Percentiles rank a stretch among this genome's conserved stretches.
These are phyloP conservation scores for Aureobasidium sp. DNA, from an alignment of 2,329 filamentous ascomycete genomes.

Conservation along the genomic window DNA sequence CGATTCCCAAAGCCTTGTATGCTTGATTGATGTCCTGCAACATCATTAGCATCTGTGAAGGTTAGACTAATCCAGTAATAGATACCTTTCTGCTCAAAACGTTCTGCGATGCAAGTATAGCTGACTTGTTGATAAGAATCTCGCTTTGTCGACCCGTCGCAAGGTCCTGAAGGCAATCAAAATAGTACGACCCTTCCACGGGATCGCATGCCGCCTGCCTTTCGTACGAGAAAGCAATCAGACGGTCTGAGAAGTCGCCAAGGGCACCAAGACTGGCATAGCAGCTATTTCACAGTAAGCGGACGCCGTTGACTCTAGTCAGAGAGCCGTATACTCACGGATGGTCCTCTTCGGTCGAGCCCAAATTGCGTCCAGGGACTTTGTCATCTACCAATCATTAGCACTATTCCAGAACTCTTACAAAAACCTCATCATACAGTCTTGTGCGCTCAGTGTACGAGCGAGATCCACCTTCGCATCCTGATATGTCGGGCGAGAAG, in stretches of 20 bases:
- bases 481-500: conserved; percentile 25
- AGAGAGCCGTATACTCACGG: conserved; percentile 27
- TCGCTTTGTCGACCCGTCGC: conserved; percentile 50
- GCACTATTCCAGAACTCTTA: neutral
- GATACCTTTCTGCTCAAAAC: conserved; percentile 41
- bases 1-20: conserved; percentile 53
- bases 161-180: conserved; percentile 58
- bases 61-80: no score
- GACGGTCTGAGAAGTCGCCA: conserved; percentile 54
- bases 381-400: conserved; percentile 5
- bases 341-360: conserved; percentile 25
- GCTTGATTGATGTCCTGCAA: conserved; percentile 46
- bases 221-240: conserved; percentile 57
- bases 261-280: conserved; percentile 58
- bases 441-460: conserved; percentile 27
- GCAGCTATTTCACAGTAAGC: conserved; percentile 30
- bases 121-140: conserved; percentile 51
- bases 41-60: neutral
- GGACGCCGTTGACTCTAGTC: neutral
- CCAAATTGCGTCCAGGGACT: conserved; percentile 5
- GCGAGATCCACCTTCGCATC: conserved; percentile 28
- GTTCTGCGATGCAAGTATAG: conserved; percentile 51
- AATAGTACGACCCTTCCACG: conserved; percentile 51
- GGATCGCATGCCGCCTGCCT: conserved; percentile 53
- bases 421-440: conserved; percentile 24